Base-by-base conservation (phyloP, 2,329 filamentous ascomycete species). In the Xylariaceae sp. region DNA sequence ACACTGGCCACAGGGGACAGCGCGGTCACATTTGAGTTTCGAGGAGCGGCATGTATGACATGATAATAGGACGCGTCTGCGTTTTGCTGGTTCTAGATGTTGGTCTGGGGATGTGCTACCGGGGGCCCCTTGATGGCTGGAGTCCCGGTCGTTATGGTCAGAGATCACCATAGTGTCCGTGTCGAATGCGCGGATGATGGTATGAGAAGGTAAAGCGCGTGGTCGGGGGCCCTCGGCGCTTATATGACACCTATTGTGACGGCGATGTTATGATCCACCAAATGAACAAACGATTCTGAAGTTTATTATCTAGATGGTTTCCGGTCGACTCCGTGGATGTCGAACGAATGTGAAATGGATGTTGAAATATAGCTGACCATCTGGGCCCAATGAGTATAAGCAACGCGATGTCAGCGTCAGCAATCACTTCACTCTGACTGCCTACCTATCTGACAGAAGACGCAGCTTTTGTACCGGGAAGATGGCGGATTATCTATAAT, bases 11-110 rank as follows among this genome's bases (percentile, higher is more conserved):
- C 80, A 83, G 47, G 80, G 80, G 43, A 73, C 65, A 4, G 68
- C 66, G 48, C 80, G 76, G 64, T 83, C 78, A 65, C 80, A 83
- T 60, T 81, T 82, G 31, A 80, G 74, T 69, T 82, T 82, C 40
- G 78, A 80, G 51, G 62, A 56, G 48, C 79, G 77, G 60, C 79
- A 82, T 2, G 77, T 73, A 6, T 69, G 75, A 58, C 79, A 82
- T 3, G 77, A 80, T 27, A 81, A 74, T 2, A 80, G 70, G 27
- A 80, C 69, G 35, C 79, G 73, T 26, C 71, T 72, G 30, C 79
- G 74, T 64, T 79, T 80, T 37, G 58, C 6, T 44, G 59, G 45
- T 8, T 52, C 44, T 42, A 49, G 39, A 3, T 40, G 52, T 2
- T 54, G 51, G 39, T 11, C 35, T 11, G 12, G 4, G 35, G 3